Conservation (phyloP, 75 land plant species). For the Chamaecyparis obtusa region DNA sequence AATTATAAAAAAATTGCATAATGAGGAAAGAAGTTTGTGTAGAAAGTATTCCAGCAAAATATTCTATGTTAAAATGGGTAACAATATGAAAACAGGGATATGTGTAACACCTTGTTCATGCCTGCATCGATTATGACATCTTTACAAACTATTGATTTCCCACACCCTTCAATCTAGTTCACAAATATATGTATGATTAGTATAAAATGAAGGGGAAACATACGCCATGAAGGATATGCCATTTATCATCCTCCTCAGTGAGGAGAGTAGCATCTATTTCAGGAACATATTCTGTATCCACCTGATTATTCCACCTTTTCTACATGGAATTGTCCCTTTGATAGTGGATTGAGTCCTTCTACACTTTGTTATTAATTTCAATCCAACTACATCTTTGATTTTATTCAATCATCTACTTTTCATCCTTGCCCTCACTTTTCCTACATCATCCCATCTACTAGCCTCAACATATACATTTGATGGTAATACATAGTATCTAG, state of each 20-base stretch:
- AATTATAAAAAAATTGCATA: no score
- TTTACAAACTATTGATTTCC: no score
- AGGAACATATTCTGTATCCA: background rate
- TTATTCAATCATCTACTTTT: constrained; percentile 1
- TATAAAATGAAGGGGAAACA: background rate
- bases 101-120: no score
- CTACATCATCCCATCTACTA: constrained; percentile 14
- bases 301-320: background rate
- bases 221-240: constrained; percentile 2
- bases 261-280: background rate
- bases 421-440: background rate
- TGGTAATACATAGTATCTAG: constrained; percentile 9
- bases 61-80: no score
- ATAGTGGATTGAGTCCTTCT: background rate
- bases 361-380: constrained; percentile 12
- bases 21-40: no score
- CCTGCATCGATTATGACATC: no score
- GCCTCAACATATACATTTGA: constrained; percentile 26
- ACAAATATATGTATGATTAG: background rate
- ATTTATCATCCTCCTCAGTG: constrained; percentile 1
- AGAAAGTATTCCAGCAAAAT: no score
- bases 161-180: no score
- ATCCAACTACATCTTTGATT: constrained; percentile 16
- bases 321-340: background rate
- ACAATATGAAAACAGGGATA: no score